Base-by-base conservation (phyloP, 306 rosid species). In the Gastrolobium bilobum region DNA sequence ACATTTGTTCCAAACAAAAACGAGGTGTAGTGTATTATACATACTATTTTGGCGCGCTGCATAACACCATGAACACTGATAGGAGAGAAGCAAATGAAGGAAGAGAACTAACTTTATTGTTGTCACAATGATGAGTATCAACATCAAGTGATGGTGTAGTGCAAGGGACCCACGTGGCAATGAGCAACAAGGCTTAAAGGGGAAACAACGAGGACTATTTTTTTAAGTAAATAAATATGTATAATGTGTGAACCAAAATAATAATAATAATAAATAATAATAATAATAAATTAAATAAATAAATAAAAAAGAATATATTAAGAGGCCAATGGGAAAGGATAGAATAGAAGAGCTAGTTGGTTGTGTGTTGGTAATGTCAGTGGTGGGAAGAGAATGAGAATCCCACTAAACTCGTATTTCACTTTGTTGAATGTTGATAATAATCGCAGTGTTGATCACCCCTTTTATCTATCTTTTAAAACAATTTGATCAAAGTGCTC, bases 381-480 rank as follows among this genome's bases (percentile, higher is more conserved):
- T 80, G 88, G 89, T 90, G 90, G 92, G 86, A 85, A 52, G 54
- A 67, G 93, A 88, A 90, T 79, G 75, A 86, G 89, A 90, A 88
- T 86, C 90, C 94, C 97, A 90, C 94, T 92, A 75, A 78, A 40
- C 60, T 60, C 38, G 68, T 76, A 60, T 70, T 79, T 77, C 48
- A 39, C 82, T 74, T 77, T 73, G 59, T 61, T 83, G 67, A 85
- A 76, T 73, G 59, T 61, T 83, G 67, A 85, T 79, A 54, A 74
- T 76, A 77, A 79, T 87, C 43, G 5, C 29, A 3, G 57, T 66
- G 46, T 59, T 68, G 47, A 42, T 77, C 69, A 44, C 47, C 54
- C 67, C 54, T 86, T 35, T 29, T 42, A 40, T 63, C n/a, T 73
- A 26, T 61, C 43, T 35, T 61, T 42, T 8, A 73, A 42, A 31